A percentile compares a stretch with the other conserved stretches of the same genome.
Evolutionary conservation across 257 asterid genomes (phyloP).

Genomic region (Anisodus acutangulus): DNA sequence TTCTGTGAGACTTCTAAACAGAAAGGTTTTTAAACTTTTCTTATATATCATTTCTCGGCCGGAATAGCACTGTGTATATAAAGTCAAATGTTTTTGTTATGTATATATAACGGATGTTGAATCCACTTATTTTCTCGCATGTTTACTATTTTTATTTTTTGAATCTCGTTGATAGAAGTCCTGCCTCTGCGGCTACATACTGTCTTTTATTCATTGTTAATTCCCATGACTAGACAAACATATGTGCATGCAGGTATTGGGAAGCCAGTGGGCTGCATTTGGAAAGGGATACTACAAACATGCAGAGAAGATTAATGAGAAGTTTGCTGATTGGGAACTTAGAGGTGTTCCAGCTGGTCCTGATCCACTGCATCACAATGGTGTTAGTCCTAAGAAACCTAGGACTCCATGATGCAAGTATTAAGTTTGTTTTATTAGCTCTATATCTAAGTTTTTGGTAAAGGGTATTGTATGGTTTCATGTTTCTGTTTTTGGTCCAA

Average conservation of each 20-base stretch:
- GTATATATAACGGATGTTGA: no score
- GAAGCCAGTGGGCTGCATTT: not conserved
- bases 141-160: no score
- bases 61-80: no score
- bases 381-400: constrained; percentile 58
- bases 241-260: not conserved
- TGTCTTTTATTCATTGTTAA: not conserved
- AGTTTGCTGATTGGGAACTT: constrained; percentile 56
- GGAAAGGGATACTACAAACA: constrained; percentile 36
- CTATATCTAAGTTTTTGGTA: not conserved
- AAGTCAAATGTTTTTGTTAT: no score
- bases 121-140: no score
- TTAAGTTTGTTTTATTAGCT: not conserved
- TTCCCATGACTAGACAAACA: not conserved
- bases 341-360: constrained; percentile 69
- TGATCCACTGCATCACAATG: constrained; percentile 70
- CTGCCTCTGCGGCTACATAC: no score
- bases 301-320: constrained; percentile 38
- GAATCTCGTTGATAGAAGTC: no score
- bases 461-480: not conserved
- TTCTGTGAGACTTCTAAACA: constrained; percentile 31
- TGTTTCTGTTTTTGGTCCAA: constrained; percentile 7
- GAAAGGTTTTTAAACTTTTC: constrained; percentile 38
- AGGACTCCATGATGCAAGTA: constrained; percentile 45
- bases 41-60: not conserved